These are phyloP conservation scores for Sclerotinia minor DNA, from an alignment of 2,329 filamentous ascomycete species.

Conservation along the genomic window DNA sequence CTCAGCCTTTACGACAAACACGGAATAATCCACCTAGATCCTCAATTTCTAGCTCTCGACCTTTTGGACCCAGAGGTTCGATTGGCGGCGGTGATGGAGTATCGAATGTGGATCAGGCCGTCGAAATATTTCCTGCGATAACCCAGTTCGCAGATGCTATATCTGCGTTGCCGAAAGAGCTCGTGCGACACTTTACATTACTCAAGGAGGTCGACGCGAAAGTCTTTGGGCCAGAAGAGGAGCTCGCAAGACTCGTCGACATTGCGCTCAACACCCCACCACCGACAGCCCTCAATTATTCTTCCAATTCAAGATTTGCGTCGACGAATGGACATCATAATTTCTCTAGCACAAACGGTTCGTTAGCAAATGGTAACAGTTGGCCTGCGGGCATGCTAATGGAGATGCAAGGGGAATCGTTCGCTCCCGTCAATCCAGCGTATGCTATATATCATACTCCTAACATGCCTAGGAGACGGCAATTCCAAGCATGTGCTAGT, in stretches of 20 bases:
- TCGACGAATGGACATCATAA: constrained; percentile 37
- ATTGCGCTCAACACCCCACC: constrained; percentile 56
- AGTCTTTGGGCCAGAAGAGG: constrained; percentile 83
- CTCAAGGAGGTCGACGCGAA: constrained; percentile 98
- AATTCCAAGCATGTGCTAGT: constrained; percentile 76
- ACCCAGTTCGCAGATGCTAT: constrained; percentile 87
- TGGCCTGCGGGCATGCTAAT: constrained; percentile 33
- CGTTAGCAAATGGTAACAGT: constrained; percentile 37
- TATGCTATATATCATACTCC: constrained; percentile 53
- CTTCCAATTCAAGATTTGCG: constrained; percentile 35
- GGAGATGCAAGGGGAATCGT: constrained; percentile 22
- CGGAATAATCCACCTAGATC: constrained; percentile 63
- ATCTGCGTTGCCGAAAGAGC: constrained; percentile 87
- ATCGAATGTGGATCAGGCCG: constrained; percentile 50
- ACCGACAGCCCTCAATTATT: constrained; percentile 43
- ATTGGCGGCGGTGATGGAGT: constrained; percentile 45
- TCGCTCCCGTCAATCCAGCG: constrained; percentile 42
- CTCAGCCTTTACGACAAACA: constrained; percentile 65
- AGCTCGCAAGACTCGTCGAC: constrained; percentile 73
- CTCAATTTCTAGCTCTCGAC: constrained; percentile 50
- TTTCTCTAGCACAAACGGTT: constrained; percentile 36
- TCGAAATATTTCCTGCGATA: constrained; percentile 66
- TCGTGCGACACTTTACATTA: constrained; percentile 91
- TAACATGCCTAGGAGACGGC: constrained; percentile 66
- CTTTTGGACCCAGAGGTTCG: constrained; percentile 47